Conservation (phyloP, 2,329 filamentous ascomycete genomes). For the Trichoderma oligosporum region DNA sequence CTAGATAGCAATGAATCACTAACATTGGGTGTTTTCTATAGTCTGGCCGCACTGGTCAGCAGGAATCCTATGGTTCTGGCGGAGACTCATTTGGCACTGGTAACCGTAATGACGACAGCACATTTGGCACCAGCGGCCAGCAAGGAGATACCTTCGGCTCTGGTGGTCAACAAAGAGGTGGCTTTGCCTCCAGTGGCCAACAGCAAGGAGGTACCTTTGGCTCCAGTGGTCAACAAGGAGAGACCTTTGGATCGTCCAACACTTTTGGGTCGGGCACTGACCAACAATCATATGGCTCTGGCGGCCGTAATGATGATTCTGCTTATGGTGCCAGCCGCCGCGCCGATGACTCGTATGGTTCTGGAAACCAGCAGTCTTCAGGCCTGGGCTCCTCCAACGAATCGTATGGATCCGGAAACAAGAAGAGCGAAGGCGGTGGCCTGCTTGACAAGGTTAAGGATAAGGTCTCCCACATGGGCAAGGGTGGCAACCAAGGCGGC, state of each 20-base stretch:
- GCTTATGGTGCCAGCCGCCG: constrained; percentile 19
- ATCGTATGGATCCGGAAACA: constrained; percentile 12
- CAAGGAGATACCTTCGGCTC: constrained; percentile 18
- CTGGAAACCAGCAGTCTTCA: constrained; percentile 6
- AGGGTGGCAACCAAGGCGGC: constrained; percentile 47
- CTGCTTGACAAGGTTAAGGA: constrained; percentile 56
- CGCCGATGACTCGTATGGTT: constrained; percentile 18
- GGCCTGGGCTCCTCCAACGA: constrained; percentile 20
- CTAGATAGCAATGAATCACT: background rate
- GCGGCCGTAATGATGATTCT: background rate
- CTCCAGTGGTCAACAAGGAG: constrained; percentile 22
- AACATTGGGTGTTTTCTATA: constrained; percentile 18
- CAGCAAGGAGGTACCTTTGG: constrained; percentile 15
- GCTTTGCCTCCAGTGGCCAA: constrained; percentile 8
- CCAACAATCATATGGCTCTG: constrained; percentile 3
- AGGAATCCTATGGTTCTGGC: constrained; percentile 4
- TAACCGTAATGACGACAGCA: constrained; percentile 9
- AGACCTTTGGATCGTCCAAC: constrained; percentile 22
- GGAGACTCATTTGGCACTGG: constrained; percentile 25
- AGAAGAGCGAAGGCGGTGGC: constrained; percentile 30
- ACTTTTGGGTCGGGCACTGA: constrained; percentile 21
- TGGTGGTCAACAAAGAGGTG: no score
- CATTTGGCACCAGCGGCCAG: constrained; percentile 4
- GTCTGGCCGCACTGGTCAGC: constrained; percentile 23
- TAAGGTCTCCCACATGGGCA: constrained; percentile 48